Evolutionary conservation across 345 rosid genomes (phyloP).

Genomic region (Pistacia atlantica): DNA sequence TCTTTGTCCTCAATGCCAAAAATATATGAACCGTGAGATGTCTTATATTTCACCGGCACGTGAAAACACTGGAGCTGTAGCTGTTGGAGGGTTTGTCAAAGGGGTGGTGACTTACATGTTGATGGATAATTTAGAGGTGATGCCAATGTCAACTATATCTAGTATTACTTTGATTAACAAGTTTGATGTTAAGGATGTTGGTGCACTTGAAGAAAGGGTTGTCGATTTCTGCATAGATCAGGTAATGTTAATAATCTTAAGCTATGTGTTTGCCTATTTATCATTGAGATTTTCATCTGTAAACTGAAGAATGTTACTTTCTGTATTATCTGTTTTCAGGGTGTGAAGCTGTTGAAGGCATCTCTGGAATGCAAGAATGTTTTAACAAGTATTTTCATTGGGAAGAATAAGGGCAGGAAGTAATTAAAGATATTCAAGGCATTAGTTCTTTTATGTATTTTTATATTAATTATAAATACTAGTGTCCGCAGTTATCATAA

Average conservation of each 20-base stretch:
- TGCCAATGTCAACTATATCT: slow-evolving; percentile 31
- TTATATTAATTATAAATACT: no score
- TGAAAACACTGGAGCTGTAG: not conserved
- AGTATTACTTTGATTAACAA: slow-evolving; percentile 22
- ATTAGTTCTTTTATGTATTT: no score
- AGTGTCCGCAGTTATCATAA: no score
- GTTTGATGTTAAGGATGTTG: slow-evolving; percentile 22
- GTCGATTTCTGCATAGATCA: slow-evolving; percentile 19
- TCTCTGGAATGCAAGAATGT: slow-evolving; percentile 32
- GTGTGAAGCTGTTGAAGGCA: slow-evolving; percentile 23
- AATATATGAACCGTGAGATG: not conserved
- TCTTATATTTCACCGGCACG: not conserved
- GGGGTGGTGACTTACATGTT: slow-evolving; percentile 34
- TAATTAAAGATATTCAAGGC: no score
- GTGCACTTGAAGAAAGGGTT: slow-evolving; percentile 21
- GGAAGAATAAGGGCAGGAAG: no score
- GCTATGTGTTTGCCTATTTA: no score
- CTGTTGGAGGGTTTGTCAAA: slow-evolving; percentile 25
- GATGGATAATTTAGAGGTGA: slow-evolving; percentile 33
- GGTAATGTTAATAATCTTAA: slow-evolving; percentile 5
- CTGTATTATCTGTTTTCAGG: not conserved
- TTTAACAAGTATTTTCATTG: slow-evolving; percentile 23
- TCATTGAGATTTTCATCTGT: no score
- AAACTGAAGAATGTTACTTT: no score
- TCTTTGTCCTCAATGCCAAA: not conserved